Evolutionary conservation across 2,329 filamentous ascomycete genomes (phyloP), one percentile per base, ranked within the genome.

Genomic region (Capronia americana): DNA sequence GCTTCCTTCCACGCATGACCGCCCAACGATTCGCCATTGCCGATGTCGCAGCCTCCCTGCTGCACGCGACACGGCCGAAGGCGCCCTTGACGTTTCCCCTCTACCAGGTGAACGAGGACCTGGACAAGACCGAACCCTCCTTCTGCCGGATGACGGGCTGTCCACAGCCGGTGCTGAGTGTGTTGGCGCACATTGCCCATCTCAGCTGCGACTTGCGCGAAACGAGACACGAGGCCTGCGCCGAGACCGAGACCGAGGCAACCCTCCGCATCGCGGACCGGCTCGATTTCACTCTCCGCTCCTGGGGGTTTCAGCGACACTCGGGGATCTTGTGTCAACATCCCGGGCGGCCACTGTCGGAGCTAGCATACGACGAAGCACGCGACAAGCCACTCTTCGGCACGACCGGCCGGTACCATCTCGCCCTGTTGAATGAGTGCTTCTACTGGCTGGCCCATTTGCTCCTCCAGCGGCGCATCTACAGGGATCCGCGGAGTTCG

Each of bases 101-200:
- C 28, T 30, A 30, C 28, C 28, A 30, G 28, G 28, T 30, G 28
- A 30, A 53, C 24, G 50, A 26, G n/a, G 50, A 23, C 50, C 24
- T 23, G 17, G 50, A 53, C 50, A 17, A 5, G 12, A 53, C 50
- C 17, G n/a, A 20, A 12, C 50, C 50, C 10, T 53, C 50, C 17
- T 53, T 53, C 24, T 14, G 50, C 50, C n/a, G 24, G 24, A 53
- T 53, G 50, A 53, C 50, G n/a, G 50, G 50, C 24, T 53, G 50
- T 26, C 50, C 50, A 12, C 50, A 53, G 24, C 50, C 50, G 24
- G 50, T 53, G 50, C 50, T 53, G 12, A 26, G 50, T 12, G 17
- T 26, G n/a, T 23, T 53, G n/a, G 50, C 50, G 23, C 50, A 26
- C 50, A 20, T 53, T 20, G n/a, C 50, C 12, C 17, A 53, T 53